Base-by-base conservation (phyloP, 1,284 basidiomycete genomes). In the Irpex sp. region DNA sequence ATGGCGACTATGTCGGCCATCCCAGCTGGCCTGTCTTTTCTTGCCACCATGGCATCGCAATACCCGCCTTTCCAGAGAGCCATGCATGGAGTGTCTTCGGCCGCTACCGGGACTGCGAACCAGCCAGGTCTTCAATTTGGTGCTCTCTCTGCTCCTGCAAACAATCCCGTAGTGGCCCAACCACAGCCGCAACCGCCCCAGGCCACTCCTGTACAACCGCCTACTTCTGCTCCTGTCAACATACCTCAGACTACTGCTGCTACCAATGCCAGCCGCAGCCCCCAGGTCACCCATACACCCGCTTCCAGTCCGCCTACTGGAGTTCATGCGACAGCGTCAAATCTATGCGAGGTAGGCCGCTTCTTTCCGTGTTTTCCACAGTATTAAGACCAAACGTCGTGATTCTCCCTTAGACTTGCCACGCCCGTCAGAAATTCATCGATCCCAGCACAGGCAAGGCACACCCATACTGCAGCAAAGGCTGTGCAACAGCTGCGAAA, bases 341-440 rank as follows among this genome's bases (percentile, higher is more conserved):
- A 62, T 36, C 57, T 68, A 3, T 69, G 68, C 58, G 68, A 69
- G 64, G 68, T 69, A 63, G 8, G 61, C 36, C 54, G 8, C 34
- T 11, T 36, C n/a, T 34, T 56, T 6, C 11, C 2, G 11, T 17
- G 8, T 26, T 8, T 26, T 26, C 21, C 11, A 56, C n/a, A 8
- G 9, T 56, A 26, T 26, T 26, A 26, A 26, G 26, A 26, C 26
- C 26, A 44, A 44, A 44, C 8, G 15, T 44, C 15, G 40, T 11
- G 11, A 15, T 44, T 3, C 15, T 44, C 15, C 11, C 52, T 6
- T 56, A 78, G 78, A 66, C 71, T 56, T 88, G 86, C 70, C 79
- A 83, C 64, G 66, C 75, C 40, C 79, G 82, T 58, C 84, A 84
- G 19, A 86, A 83, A 66, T 80, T 81, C 68, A 71, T 72, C 58